Conservation (phyloP, 2,329 filamentous ascomycete species). For the Ceratocystis alfenasii region DNA sequence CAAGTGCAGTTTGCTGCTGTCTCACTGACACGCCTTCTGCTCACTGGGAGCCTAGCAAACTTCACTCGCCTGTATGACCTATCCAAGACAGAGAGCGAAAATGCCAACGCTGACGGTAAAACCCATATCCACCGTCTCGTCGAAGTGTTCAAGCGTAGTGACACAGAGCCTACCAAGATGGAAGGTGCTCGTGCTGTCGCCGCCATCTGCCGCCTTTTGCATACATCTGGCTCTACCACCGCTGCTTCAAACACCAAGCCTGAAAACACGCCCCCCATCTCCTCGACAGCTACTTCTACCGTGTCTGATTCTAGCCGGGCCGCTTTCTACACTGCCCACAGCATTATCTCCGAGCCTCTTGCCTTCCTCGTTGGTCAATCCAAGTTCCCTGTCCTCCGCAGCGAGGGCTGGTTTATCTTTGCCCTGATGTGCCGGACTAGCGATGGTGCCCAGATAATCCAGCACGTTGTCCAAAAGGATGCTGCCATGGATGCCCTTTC, state of each 20-base stretch:
- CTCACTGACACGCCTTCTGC: slow-evolving; percentile 45
- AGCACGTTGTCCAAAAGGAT: slow-evolving; percentile 32
- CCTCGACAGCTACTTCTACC: not conserved
- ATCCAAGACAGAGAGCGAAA: slow-evolving; percentile 30
- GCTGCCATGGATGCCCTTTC: slow-evolving; percentile 13
- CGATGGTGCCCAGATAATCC: slow-evolving; percentile 39
- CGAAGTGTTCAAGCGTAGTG: slow-evolving; percentile 31
- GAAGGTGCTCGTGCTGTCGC: slow-evolving; percentile 46
- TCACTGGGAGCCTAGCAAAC: slow-evolving; percentile 42
- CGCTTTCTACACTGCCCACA: slow-evolving; percentile 38
- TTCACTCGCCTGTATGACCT: slow-evolving; percentile 37
- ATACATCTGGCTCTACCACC: slow-evolving; percentile 29
- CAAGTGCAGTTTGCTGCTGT: slow-evolving; percentile 51
- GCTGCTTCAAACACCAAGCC: slow-evolving; percentile 18
- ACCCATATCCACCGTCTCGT: slow-evolving; percentile 28
- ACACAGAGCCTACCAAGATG: slow-evolving; percentile 43
- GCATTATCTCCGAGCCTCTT: slow-evolving; percentile 34
- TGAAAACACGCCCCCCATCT: slow-evolving; percentile 16
- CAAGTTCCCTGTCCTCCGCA: slow-evolving; percentile 47
- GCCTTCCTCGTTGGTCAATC: slow-evolving; percentile 43
- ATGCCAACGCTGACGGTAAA: slow-evolving; percentile 17
- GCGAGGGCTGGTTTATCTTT: slow-evolving; percentile 51
- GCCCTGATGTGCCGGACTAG: slow-evolving; percentile 45
- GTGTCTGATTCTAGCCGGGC: slow-evolving; percentile 26
- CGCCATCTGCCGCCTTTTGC: slow-evolving; percentile 43